Evolutionary conservation across 352 stramenopile species (phyloP), one percentile per base, ranked within the genome.

Genomic region (Pythium vanterpoolii): DNA sequence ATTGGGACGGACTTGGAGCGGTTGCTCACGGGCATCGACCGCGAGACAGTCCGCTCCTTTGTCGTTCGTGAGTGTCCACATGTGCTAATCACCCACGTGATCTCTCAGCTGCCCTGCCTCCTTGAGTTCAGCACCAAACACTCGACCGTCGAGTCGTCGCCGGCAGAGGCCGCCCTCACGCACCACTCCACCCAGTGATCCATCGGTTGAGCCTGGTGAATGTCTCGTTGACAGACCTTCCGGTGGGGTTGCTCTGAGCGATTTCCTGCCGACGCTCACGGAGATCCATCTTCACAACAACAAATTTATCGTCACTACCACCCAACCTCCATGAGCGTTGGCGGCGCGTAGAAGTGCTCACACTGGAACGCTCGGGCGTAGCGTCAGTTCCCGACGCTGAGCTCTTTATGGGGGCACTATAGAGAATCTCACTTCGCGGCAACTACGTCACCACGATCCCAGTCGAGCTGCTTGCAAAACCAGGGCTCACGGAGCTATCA

Each of bases 91-190:
- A 34, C 55, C 4, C 28, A 11, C 24, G 28, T 9, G 0, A 56
- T 65, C 31, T 44, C 49, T 1, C 4, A 34, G 23, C 48, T 71
- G 1, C 53, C 46, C 0, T 19, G 42, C 8, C 52, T 71, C 4
- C 11, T 58, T 4, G 43, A 42, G 16, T 21, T 71, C n/a, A 50
- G 58, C 8, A 56, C 66, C 40, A 10, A 30, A 14, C 28, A 66
- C 31, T 66, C 63, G n/a, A 52, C 44, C 4, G n/a, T 71, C 16
- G 18, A 27, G 0, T 26, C 43, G 11, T 71, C 57, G 63, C 28
- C 38, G 1, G 34, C n/a, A 8, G 47, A 66, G 18, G 57, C 63
- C 5, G 51, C 57, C 9, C 19, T 71, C n/a, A 50, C 48, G 3
- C 36, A 48, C 0, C 45, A 14, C 1, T 48, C 23, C 62, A 70